These are phyloP conservation scores for Canavalia ensiformis DNA, from an alignment of 306 rosid species.

Conservation along the genomic window DNA sequence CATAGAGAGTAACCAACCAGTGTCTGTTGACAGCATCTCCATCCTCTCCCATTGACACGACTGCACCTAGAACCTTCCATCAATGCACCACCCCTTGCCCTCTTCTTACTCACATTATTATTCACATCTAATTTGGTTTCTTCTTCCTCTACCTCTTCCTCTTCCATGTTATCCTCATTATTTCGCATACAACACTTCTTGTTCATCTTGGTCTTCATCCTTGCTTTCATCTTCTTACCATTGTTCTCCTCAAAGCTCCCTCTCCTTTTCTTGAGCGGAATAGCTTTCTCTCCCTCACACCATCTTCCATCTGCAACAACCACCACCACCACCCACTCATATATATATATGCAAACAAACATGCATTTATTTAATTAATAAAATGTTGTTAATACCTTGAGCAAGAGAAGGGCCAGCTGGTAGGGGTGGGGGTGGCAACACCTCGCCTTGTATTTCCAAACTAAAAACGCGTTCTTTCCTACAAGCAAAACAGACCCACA, in stretches of 20 bases:
- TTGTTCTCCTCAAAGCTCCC: slow-evolving; percentile 54
- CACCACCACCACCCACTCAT: too few species aligned
- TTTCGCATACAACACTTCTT: slow-evolving; percentile 51
- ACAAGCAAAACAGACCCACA: slow-evolving; percentile 49
- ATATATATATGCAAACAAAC: not conserved
- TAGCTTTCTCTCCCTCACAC: slow-evolving; percentile 74
- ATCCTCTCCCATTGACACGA: slow-evolving; percentile 98
- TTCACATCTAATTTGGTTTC: not conserved
- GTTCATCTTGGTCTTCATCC: slow-evolving; percentile 66
- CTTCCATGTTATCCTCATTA: slow-evolving; percentile 28
- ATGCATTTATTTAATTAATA: not conserved
- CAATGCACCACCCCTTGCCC: slow-evolving; percentile 57
- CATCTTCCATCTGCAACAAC: slow-evolving; percentile 55
- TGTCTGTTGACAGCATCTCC: slow-evolving; percentile 95
- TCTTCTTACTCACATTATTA: slow-evolving; percentile 48
- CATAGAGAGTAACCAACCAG: slow-evolving; percentile 97
- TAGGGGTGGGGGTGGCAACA: slow-evolving; percentile 42
- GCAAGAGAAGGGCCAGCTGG: slow-evolving; percentile 38
- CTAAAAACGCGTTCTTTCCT: slow-evolving; percentile 62
- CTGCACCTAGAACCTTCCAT: slow-evolving; percentile 99
- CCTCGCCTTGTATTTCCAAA: slow-evolving; percentile 51
- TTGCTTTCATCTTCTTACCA: slow-evolving; percentile 47
- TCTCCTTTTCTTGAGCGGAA: slow-evolving; percentile 83
- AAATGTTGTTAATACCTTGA: slow-evolving; percentile 56
- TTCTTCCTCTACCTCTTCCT: not conserved